Evolutionary conservation across 2,329 filamentous ascomycete species (phyloP).

Genomic region (Thyridium curvatum): DNA sequence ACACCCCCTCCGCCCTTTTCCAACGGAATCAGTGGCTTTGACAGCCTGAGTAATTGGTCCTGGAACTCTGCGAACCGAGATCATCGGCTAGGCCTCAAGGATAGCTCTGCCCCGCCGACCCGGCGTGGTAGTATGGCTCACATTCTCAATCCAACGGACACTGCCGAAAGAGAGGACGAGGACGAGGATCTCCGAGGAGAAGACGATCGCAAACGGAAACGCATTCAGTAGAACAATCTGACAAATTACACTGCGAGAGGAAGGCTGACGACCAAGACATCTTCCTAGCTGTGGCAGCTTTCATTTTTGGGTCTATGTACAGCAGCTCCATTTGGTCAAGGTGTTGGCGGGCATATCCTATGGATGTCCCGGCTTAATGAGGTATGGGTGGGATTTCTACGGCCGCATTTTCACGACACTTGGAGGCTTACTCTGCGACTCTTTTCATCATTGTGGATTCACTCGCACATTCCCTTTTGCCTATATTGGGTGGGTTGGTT

Average conservation of each 20-base stretch:
- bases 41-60: conserved; percentile 45
- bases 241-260: conserved; percentile 2
- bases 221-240: conserved; percentile 34
- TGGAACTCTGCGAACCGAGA: conserved; percentile 44
- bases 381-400: too few relatives aligned
- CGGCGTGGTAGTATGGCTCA: conserved; percentile 56
- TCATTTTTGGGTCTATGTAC: too few relatives aligned
- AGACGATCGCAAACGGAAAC: conserved; percentile 56
- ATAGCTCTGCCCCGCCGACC: conserved; percentile 51
- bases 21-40: conserved; percentile 30
- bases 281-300: too few relatives aligned
- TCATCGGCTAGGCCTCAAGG: conserved; percentile 43
- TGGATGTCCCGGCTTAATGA: too few relatives aligned
- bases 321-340: too few relatives aligned
- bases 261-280: too few relatives aligned
- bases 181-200: conserved; percentile 49
- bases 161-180: conserved; percentile 47
- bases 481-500: too few relatives aligned
- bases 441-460: too few relatives aligned
- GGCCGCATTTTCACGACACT: too few relatives aligned
- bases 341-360: too few relatives aligned
- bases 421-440: too few relatives aligned
- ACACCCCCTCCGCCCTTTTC: conserved; percentile 45
- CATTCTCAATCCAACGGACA: conserved; percentile 55
- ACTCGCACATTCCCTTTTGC: too few relatives aligned